phyloP scores from a whole-genome alignment of 805 yeast genomes.

The Diddensiella santjacobensis region DNA sequence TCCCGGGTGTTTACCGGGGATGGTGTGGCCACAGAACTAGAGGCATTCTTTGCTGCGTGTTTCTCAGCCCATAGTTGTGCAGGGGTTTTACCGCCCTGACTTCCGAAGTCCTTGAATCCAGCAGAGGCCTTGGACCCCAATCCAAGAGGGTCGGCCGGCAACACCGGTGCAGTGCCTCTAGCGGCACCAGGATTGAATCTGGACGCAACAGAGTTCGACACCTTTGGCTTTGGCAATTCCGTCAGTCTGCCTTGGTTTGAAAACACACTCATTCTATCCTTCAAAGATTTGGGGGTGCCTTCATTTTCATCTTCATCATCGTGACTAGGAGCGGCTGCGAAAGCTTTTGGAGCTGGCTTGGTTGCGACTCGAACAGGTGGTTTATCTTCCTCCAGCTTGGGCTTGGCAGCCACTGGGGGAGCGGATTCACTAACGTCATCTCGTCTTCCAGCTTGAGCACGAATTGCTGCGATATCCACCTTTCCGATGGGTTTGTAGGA shows the following conservation, averaged over 20 bases:
- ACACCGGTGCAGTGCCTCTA: conserved; percentile 37
- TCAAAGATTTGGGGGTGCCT: conserved; percentile 26
- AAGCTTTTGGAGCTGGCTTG: conserved; percentile 3
- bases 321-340: conserved; percentile 5
- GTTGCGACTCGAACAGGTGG: conserved; percentile 3
- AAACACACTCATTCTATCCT: conserved; percentile 34
- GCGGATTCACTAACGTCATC: background rate
- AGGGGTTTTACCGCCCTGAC: conserved; percentile 80
- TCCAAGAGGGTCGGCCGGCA: conserved; percentile 44
- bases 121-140: conserved; percentile 15
- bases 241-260: conserved; percentile 50
- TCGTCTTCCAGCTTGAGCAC: conserved; percentile 33
- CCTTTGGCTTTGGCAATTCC: conserved; percentile 62
- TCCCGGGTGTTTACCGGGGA: background rate
- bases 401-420: conserved; percentile 11
- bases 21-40: conserved; percentile 26
- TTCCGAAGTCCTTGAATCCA: conserved; percentile 53
- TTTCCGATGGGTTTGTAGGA: conserved; percentile 62
- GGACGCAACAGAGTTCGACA: conserved; percentile 27
- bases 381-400: conserved; percentile 8
- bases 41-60: conserved; percentile 51
- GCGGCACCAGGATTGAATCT: conserved; percentile 33
- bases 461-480: conserved; percentile 46
- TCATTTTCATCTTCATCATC: conserved; percentile 18
- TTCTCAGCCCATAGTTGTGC: conserved; percentile 96